phyloP scores from a whole-genome alignment of 2,329 filamentous ascomycete genomes.

The Cadophora sp. region DNA sequence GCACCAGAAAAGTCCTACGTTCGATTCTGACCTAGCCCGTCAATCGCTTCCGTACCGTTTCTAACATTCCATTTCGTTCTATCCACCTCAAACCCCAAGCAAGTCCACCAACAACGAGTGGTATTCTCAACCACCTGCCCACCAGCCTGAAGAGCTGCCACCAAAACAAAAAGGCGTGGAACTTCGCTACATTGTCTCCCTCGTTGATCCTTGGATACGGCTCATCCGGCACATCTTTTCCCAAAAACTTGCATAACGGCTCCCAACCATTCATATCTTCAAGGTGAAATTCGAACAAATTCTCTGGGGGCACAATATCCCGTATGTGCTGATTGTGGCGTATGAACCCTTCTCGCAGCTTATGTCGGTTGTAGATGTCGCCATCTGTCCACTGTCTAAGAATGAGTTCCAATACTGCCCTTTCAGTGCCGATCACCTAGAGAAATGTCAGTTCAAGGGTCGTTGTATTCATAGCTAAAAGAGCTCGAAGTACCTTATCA shows the following conservation, averaged over 20 bases:
- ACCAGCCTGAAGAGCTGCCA: background rate
- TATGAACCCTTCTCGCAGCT: slow-evolving; percentile 9
- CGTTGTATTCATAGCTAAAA: background rate
- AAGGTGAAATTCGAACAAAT: slow-evolving; percentile 6
- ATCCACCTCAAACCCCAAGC: slow-evolving; percentile 1
- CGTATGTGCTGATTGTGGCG: slow-evolving; percentile 1
- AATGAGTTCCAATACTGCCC: background rate
- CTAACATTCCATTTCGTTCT: background rate
- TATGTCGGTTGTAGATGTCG: slow-evolving; percentile 4
- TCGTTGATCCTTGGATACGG: slow-evolving; percentile 17
- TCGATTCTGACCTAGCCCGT: background rate
- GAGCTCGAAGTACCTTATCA: background rate
- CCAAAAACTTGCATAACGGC: slow-evolving; percentile 8
- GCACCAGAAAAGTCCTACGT: background rate
- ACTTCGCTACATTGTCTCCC: slow-evolving; percentile 9
- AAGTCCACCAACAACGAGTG: background rate
- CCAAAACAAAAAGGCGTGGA: slow-evolving; percentile 6
- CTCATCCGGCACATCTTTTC: slow-evolving; percentile 9
- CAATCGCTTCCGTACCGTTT: background rate
- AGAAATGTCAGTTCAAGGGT: background rate
- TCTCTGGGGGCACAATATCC: background rate
- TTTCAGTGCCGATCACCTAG: background rate
- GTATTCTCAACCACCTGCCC: background rate
- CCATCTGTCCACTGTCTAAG: slow-evolving; percentile 3
- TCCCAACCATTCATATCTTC: background rate